Conservation (phyloP, 1,139 yeast genomes). For the Hanseniaspora uvarum region DNA sequence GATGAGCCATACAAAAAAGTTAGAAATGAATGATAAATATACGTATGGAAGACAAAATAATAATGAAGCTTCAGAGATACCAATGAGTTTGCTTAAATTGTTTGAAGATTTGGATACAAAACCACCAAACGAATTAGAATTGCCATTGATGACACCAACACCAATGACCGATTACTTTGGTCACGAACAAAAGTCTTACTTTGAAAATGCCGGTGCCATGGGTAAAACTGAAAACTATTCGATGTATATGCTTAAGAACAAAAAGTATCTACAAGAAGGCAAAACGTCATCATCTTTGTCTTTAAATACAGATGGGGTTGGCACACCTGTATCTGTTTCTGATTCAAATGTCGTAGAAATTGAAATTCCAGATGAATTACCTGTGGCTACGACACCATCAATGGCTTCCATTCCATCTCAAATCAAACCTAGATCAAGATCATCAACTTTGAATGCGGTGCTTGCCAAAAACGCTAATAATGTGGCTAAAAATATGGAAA, state of each 20-base stretch:
- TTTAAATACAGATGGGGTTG: slow-evolving; percentile 23
- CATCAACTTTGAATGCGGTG: slow-evolving; percentile 20
- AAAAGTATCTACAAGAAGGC: slow-evolving; percentile 9
- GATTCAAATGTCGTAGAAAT: slow-evolving; percentile 39
- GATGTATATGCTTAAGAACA: slow-evolving; percentile 15
- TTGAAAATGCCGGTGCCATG: slow-evolving; percentile 1
- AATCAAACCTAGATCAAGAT: slow-evolving; percentile 28
- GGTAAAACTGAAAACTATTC: slow-evolving; percentile 9
- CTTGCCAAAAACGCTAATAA: slow-evolving; percentile 22
- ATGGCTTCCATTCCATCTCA: slow-evolving; percentile 19
- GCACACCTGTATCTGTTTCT: slow-evolving; percentile 25
- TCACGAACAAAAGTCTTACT: slow-evolving; percentile 13
- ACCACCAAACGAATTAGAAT: slow-evolving; percentile 26
- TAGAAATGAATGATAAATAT: slow-evolving; percentile 17
- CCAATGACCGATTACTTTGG: slow-evolving; percentile 14
- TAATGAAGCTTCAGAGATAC: slow-evolving; percentile 37
- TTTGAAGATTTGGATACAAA: slow-evolving; percentile 43
- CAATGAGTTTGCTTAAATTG: slow-evolving; percentile 59
- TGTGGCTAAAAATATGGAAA: slow-evolving; percentile 17
- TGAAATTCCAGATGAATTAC: slow-evolving; percentile 46
- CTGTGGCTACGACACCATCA: slow-evolving; percentile 26
- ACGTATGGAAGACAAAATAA: slow-evolving; percentile 21
- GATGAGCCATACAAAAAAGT: slow-evolving; percentile 26
- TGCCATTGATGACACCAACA: slow-evolving; percentile 26
- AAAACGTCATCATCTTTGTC: slow-evolving; percentile 3